Evolutionary conservation across 352 stramenopile genomes (phyloP).

Genomic region (Nothophytophthora sp.): DNA sequence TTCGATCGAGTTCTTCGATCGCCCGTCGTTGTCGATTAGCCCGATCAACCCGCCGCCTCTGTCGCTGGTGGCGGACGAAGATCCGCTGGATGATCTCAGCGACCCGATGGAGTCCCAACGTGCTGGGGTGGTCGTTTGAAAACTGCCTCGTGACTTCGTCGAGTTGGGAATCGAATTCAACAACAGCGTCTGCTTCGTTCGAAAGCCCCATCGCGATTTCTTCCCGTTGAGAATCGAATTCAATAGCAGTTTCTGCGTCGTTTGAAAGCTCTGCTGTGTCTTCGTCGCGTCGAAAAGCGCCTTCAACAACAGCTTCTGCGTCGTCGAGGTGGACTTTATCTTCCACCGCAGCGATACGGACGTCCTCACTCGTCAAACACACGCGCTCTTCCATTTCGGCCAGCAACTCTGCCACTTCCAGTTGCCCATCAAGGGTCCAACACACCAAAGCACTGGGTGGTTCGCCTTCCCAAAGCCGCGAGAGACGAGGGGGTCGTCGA

Average conservation of each 20-base stretch:
- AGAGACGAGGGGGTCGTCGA: constrained; percentile 16
- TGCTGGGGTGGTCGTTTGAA: constrained; percentile 4
- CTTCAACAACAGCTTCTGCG: neutral
- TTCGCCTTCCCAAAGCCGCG: constrained; percentile 23
- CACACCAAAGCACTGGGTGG: constrained; percentile 22
- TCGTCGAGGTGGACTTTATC: neutral
- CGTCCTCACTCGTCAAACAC: constrained; percentile 35
- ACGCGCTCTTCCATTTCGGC: constrained; percentile 30
- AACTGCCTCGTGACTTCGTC: neutral
- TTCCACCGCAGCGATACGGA: constrained; percentile 6
- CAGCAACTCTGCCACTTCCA: constrained; percentile 11
- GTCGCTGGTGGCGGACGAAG: constrained; percentile 11
- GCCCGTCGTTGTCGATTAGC: constrained; percentile 8
- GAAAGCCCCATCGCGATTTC: neutral
- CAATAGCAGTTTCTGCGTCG: neutral
- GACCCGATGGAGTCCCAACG: constrained; percentile 25
- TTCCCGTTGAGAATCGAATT: neutral
- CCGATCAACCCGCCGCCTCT: constrained; percentile 10
- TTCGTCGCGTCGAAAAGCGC: neutral
- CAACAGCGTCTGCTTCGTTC: neutral
- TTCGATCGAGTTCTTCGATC: constrained; percentile 15
- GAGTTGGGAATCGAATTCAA: neutral
- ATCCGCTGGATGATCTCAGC: constrained; percentile 40
- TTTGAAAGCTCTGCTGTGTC: neutral
- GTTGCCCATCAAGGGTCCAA: constrained; percentile 19